These are phyloP conservation scores for Aspergillus niger DNA, from an alignment of 2,329 filamentous ascomycete species.

Conservation along the genomic window DNA sequence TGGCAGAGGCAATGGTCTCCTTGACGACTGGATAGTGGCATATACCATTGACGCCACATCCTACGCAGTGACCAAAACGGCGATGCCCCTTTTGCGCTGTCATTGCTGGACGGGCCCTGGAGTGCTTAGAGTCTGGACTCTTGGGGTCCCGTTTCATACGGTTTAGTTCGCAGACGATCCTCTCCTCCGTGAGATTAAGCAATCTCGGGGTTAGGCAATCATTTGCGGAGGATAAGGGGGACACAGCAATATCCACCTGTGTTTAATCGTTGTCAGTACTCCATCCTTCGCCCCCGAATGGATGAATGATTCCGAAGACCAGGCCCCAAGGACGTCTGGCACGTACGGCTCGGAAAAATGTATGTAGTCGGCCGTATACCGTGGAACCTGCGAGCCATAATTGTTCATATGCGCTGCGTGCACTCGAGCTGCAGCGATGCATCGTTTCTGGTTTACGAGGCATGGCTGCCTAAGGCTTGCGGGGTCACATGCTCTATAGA, in stretches of 20 bases:
- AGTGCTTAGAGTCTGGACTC: slow-evolving; percentile 2
- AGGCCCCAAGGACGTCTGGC: background rate
- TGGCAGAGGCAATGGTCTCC: slow-evolving; percentile 1
- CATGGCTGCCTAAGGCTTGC: background rate
- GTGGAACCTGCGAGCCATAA: background rate
- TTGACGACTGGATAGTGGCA: slow-evolving; percentile 1
- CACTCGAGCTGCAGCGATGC: background rate
- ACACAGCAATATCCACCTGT: background rate
- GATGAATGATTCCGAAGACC: background rate
- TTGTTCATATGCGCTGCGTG: background rate
- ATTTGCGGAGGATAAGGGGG: slow-evolving; percentile 1
- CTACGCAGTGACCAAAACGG: slow-evolving; percentile 5
- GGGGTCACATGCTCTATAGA: background rate
- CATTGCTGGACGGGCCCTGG: background rate
- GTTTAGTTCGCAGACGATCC: background rate
- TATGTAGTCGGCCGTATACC: background rate
- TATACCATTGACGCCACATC: slow-evolving; percentile 6
- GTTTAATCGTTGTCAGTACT: background rate
- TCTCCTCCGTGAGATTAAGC: slow-evolving; percentile 5
- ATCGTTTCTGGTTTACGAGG: background rate
- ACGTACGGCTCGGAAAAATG: background rate
- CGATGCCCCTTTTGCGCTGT: background rate
- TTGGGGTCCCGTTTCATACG: slow-evolving; percentile 7
- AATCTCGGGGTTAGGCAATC: slow-evolving; percentile 8
- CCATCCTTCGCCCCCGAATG: background rate